These are phyloP conservation scores for Protomyces arabidopsidicola DNA, from an alignment of 1,139 yeast genomes.

Conservation along the genomic window DNA sequence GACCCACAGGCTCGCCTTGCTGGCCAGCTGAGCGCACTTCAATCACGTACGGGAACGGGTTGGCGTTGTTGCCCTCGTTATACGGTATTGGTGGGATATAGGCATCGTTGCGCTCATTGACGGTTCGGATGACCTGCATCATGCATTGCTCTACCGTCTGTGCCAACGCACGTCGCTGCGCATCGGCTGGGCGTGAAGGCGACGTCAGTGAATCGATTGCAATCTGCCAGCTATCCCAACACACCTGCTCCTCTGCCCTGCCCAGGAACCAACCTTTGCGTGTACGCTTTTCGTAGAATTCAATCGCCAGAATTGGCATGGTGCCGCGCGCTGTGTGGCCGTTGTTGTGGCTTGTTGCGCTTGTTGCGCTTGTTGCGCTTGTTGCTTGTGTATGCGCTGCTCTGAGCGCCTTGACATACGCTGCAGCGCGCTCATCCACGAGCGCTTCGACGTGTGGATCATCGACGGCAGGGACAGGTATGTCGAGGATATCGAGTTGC, in stretches of 20 bases:
- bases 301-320: constrained; percentile 35
- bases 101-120: constrained; percentile 51
- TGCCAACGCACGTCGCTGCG: constrained; percentile 40
- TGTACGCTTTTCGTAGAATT: constrained; percentile 41
- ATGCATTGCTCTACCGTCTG: constrained; percentile 42
- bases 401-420: constrained; percentile 1
- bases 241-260: constrained; percentile 42
- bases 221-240: constrained; percentile 52
- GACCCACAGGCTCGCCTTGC: too few relatives aligned
- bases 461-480: constrained; percentile 42
- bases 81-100: constrained; percentile 74
- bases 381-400: background rate
- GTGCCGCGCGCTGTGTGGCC: background rate
- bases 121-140: constrained; percentile 45
- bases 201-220: constrained; percentile 36
- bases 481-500: constrained; percentile 44
- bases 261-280: constrained; percentile 43
- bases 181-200: constrained; percentile 35
- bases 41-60: constrained; percentile 62
- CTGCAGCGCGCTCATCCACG: constrained; percentile 33
- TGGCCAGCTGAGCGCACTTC: constrained; percentile 35
- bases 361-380: background rate
- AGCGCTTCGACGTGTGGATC: constrained; percentile 37
- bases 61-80: constrained; percentile 45
- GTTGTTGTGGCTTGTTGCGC: background rate